phyloP scores from a whole-genome alignment of 2,329 filamentous ascomycete species.

The Apiospora sp. region DNA sequence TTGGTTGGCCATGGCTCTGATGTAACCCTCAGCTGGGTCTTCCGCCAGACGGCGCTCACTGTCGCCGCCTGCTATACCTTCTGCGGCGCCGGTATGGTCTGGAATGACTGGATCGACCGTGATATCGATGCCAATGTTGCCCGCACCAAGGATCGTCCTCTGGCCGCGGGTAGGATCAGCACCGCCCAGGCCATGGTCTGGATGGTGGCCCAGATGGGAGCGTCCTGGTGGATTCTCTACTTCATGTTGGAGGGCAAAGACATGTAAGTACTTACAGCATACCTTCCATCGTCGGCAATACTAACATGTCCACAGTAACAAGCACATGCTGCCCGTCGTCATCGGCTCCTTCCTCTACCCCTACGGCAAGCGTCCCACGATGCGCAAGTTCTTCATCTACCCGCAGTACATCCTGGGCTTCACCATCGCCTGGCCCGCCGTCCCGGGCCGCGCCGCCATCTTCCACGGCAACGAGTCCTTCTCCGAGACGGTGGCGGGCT shows the following conservation, averaged over 20 bases:
- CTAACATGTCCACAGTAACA: slow-evolving; percentile 29
- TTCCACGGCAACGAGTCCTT: slow-evolving; percentile 32
- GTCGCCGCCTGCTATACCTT: slow-evolving; percentile 37
- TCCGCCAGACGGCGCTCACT: slow-evolving; percentile 34
- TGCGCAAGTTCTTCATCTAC: slow-evolving; percentile 33
- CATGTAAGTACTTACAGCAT: background rate
- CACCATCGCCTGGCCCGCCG: slow-evolving; percentile 36
- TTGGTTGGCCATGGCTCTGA: background rate
- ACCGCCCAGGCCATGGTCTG: slow-evolving; percentile 34
- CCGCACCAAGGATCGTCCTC: slow-evolving; percentile 40
- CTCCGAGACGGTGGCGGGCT: slow-evolving; percentile 30
- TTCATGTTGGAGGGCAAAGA: slow-evolving; percentile 10
- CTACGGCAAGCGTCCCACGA: slow-evolving; percentile 34
- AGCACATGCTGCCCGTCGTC: slow-evolving; percentile 33
- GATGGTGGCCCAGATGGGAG: background rate
- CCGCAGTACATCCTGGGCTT: slow-evolving; percentile 38
- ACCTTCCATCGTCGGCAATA: background rate
- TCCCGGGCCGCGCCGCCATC: slow-evolving; percentile 35
- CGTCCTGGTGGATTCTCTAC: background rate
- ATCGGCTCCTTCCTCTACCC: slow-evolving; percentile 35
- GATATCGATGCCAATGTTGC: slow-evolving; percentile 39
- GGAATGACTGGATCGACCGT: slow-evolving; percentile 42
- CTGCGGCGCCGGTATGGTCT: slow-evolving; percentile 42
- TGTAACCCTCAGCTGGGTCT: slow-evolving; percentile 26
- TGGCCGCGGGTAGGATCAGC: slow-evolving; percentile 36